Base-by-base conservation (phyloP, 768 basidiomycete genomes). In the Scleroderma citrinum region DNA sequence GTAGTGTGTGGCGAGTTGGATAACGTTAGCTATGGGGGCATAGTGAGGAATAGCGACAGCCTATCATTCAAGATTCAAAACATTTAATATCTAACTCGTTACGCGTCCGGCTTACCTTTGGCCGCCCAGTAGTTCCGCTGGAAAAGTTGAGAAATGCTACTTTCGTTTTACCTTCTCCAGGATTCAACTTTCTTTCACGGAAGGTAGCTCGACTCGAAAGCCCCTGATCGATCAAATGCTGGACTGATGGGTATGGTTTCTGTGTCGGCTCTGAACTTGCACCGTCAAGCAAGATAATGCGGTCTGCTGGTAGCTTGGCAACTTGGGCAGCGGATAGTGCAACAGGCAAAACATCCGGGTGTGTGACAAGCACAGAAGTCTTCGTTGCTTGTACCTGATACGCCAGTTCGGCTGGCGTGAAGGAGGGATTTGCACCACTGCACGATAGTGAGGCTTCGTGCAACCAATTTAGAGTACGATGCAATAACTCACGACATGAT, bases 101-200 rank as follows among this genome's bases (percentile, higher is more conserved):
- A 6, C 17, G 10, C 12, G 7, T 45, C 32, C 17, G 20, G 17
- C 52, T n/a, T 46, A 81, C 82, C 77, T 88, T 85, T 0, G 87
- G 86, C 51, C 70, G 77, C 1, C 87, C 86, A 2, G 87, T 89
- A 0, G 86, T 89, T 20, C 83, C 83, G 19, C 85, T 86, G 0
- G 85, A 87, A 59, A 87, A 87, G 59, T 75, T 80, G 23, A 87
- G 65, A 52, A 87, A 79, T 0, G 87, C 86, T 13, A 87, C 59
- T 59, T 85, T 88, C 11, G 75, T 82, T 64, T 72, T 84, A 16
- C 70, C 84, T 65, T 88, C 86, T 2, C 82, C 82, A 0, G 73
- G 71, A 3, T 51, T 61, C 36, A 88, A 63, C 31, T 55, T 71
- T 24, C 75, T 69, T 60, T 87, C 84, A 6, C 64, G 65, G 51